Evolutionary conservation across 2,329 filamentous ascomycete genomes (phyloP).

Genomic region (Alternaria brassicae): DNA sequence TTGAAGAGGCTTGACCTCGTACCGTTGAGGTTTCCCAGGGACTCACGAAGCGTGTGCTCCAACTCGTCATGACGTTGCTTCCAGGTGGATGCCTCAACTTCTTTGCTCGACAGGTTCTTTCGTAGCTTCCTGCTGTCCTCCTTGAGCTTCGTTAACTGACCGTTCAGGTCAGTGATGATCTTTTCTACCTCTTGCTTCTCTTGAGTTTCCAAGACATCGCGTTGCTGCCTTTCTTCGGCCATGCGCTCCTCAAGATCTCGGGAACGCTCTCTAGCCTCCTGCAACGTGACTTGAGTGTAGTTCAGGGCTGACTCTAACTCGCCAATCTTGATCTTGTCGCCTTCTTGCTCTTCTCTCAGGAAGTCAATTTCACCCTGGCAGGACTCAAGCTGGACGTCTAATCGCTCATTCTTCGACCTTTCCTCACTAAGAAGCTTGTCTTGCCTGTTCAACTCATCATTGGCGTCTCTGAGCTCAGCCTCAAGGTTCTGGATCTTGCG

Average conservation of each 20-base stretch:
- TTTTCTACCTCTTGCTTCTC: conserved; percentile 97
- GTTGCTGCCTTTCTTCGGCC: conserved; percentile 80
- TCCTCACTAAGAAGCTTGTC: conserved; percentile 84
- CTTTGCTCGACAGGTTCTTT: conserved; percentile 81
- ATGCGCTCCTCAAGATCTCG: conserved; percentile 67
- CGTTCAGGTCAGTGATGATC: conserved; percentile 89
- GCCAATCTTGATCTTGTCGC: conserved; percentile 96
- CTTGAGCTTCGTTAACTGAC: conserved; percentile 79
- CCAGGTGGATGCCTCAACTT: conserved; percentile 89
- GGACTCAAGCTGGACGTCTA: conserved; percentile 91
- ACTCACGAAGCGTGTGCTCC: conserved; percentile 85
- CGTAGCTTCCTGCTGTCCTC: conserved; percentile 84
- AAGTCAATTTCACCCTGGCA: conserved; percentile 93
- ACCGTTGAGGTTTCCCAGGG: conserved; percentile 85
- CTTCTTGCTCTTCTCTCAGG: conserved; percentile 93
- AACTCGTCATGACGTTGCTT: conserved; percentile 89
- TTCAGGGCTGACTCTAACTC: conserved; percentile 86
- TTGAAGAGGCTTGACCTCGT: conserved; percentile 85
- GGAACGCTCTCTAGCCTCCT: conserved; percentile 79
- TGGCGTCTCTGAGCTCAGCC: conserved; percentile 80
- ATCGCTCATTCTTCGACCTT: conserved; percentile 84
- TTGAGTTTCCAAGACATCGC: conserved; percentile 82
- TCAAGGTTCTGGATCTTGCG: conserved; percentile 83
- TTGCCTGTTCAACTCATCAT: conserved; percentile 83
- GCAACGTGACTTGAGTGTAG: conserved; percentile 77